Evolutionary conservation across 768 basidiomycete genomes (phyloP), one percentile per base, ranked within the genome.

Genomic region (Tricholoma bakamatsutake): DNA sequence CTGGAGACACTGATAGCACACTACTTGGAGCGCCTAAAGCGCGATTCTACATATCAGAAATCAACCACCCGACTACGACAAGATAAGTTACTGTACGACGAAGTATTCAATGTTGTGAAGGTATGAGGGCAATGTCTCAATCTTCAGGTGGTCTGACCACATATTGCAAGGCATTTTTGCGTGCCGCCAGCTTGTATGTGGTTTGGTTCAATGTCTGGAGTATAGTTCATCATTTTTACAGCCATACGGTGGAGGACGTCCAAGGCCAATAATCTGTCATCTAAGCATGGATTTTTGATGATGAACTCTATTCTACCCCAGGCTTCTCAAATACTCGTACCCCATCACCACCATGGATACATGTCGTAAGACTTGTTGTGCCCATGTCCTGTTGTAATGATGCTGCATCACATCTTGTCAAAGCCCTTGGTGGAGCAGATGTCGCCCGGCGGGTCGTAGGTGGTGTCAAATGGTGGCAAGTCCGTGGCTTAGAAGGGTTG

Each of bases 391-490:
- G 76, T 45, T 93, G 93, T 62, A 82, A 88, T 40, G 78, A 85
- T 27, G 90, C 93, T 2, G 90, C 93, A 4, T 67, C 69, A 1
- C 70, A 83, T 59, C 77, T 98, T 47, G 84, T 94, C 55, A 74
- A 82, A 57, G 91, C 84, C 3, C 76, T 97, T 7, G 93, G 94
- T 1, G 94, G 95, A n/a, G 87, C 89, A 63, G 81, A 88, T 39
- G 76, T 81, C 12, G 82, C 79, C 48, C 80, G 82, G 59, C 78
- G 78, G 39, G 66, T 92, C 30, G 85, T 93, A 3, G 96, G 96
- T 10, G 96, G 96, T 1, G 82, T 84, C 5, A 94, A 95, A 67
- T 98, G 96, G 94, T 98, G 96, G 96, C 95, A 97, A 70, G 93
- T 95, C 33, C 85, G 95, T 40, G 87, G 88, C 17, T 66, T 93